Base-by-base conservation (phyloP, 257 asterid species). In the Perilla frutescens region DNA sequence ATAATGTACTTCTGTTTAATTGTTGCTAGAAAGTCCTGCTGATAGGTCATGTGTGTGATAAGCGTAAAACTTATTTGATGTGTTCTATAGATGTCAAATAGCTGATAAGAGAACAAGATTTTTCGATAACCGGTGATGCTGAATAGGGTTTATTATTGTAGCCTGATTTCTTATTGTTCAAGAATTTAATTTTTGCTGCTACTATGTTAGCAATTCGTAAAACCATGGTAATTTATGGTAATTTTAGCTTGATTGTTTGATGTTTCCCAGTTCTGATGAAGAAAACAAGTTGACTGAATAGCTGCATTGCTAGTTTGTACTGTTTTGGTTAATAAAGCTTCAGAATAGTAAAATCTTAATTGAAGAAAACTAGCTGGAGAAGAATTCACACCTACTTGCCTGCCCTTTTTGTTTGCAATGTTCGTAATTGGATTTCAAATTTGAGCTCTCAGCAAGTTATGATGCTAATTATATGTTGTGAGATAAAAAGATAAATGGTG, bases 221-320 rank as follows among this genome's bases (percentile, higher is more conserved):
- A 8, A 8, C 34, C 43, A 1, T 44, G 26, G 45, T 39, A 7
- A 29, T 3, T 41, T 65, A 58, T n/a, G n/a, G n/a, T n/a, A n/a
- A n/a, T n/a, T n/a, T n/a, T n/a, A n/a, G n/a, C n/a, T n/a, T n/a
- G n/a, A 8, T 76, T 20, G 39, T 45, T 56, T 69, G 44, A 6
- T 14, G 80, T n/a, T 48, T 43, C 20, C 64, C 40, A 20, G 31
- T 14, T 70, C 1, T 51, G 48, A 61, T 7, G 67, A 51, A 2
- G 4, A 48, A 48, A 48, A 1, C n/a, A 40, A 40, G 29, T 41
- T 66, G 68, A 66, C 36, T 57, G 36, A 39, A 44, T 29, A 73
- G 26, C 64, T 53, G 13, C 72, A 73, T 41, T 44, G 54, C 57
- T 65, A 32, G 74, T n/a, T 12, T 60, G 8, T 2, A 14, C 12